Percentiles rank a stretch among this genome's conserved stretches.
Conservation (phyloP, 2,329 filamentous ascomycete genomes). For the Trichoderma gracile region DNA sequence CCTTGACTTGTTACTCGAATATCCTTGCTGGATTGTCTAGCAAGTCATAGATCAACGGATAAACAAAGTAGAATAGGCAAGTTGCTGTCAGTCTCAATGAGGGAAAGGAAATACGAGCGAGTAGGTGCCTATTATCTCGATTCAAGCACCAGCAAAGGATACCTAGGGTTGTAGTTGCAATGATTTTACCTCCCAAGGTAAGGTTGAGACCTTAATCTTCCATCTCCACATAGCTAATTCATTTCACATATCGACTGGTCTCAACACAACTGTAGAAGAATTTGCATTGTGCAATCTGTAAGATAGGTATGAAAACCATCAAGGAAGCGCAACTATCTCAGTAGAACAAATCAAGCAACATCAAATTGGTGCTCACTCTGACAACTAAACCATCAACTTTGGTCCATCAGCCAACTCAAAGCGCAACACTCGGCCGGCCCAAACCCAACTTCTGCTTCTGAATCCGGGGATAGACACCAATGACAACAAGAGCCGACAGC, state of each 20-base stretch:
- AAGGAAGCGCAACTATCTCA: not conserved
- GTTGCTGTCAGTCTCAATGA: too few relatives aligned
- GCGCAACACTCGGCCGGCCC: constrained; percentile 21
- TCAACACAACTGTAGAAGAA: too few relatives aligned
- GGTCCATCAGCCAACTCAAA: constrained; percentile 1
- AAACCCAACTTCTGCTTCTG: constrained; percentile 78
- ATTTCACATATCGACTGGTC: not conserved
- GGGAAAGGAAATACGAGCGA: too few relatives aligned
- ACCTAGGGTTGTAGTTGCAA: too few relatives aligned
- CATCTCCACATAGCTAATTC: too few relatives aligned
- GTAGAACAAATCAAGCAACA: not conserved
- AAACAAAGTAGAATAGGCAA: not conserved
- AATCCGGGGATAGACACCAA: constrained; percentile 75
- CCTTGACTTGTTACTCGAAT: too few relatives aligned
- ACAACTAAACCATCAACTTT: not conserved
- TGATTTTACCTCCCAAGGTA: too few relatives aligned
- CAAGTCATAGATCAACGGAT: not conserved
- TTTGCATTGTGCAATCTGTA: not conserved
- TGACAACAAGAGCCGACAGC: constrained; percentile 64
- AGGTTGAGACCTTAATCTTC: too few relatives aligned
- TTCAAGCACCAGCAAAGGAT: too few relatives aligned
- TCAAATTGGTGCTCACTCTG: not conserved
- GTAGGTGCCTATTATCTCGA: too few relatives aligned
- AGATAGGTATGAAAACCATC: not conserved
- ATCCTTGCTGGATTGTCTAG: too few relatives aligned